These are phyloP conservation scores for Papiliotrema nemorosa DNA, from an alignment of 1,284 basidiomycete genomes.

Conservation along the genomic window DNA sequence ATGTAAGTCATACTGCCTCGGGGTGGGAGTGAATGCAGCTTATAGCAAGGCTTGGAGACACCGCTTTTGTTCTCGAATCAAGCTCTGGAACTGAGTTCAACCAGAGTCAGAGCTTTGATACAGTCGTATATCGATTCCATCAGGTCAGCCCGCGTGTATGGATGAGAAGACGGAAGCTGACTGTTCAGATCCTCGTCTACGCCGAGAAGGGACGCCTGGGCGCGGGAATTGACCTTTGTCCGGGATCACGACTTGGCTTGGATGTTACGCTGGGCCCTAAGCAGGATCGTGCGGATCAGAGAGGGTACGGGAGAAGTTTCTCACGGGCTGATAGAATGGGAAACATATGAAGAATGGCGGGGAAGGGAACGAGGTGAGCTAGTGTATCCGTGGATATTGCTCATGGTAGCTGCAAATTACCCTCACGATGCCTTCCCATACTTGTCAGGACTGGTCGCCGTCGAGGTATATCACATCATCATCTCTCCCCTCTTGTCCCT, in stretches of 20 bases:
- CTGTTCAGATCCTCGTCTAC: slow-evolving; percentile 7
- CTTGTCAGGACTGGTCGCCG: slow-evolving; percentile 53
- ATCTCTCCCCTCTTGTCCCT: slow-evolving; percentile 67
- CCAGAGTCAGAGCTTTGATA: slow-evolving; percentile 68
- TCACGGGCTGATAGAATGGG: slow-evolving; percentile 71
- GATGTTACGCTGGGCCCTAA: slow-evolving; percentile 79
- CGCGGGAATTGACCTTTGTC: slow-evolving; percentile 73
- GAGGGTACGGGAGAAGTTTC: slow-evolving; percentile 55
- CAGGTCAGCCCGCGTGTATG: slow-evolving; percentile 36
- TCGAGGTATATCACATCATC: slow-evolving; percentile 56
- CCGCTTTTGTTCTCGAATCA: slow-evolving; percentile 84
- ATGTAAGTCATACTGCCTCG: slow-evolving; percentile 33
- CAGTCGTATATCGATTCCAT: slow-evolving; percentile 61
- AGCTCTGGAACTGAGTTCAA: slow-evolving; percentile 73
- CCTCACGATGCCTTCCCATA: slow-evolving; percentile 64
- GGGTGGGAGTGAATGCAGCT: neutral
- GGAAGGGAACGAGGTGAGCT: slow-evolving; percentile 68
- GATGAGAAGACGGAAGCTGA: neutral
- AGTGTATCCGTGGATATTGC: neutral
- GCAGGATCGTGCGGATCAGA: slow-evolving; percentile 61
- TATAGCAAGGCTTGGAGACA: slow-evolving; percentile 63
- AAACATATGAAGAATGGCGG: slow-evolving; percentile 70
- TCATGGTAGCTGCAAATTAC: slow-evolving; percentile 58
- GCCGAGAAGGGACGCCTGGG: slow-evolving; percentile 51
- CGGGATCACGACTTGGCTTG: slow-evolving; percentile 80